phyloP scores from a whole-genome alignment of 2,329 filamentous ascomycete genomes.

The Colletotrichum sp. region DNA sequence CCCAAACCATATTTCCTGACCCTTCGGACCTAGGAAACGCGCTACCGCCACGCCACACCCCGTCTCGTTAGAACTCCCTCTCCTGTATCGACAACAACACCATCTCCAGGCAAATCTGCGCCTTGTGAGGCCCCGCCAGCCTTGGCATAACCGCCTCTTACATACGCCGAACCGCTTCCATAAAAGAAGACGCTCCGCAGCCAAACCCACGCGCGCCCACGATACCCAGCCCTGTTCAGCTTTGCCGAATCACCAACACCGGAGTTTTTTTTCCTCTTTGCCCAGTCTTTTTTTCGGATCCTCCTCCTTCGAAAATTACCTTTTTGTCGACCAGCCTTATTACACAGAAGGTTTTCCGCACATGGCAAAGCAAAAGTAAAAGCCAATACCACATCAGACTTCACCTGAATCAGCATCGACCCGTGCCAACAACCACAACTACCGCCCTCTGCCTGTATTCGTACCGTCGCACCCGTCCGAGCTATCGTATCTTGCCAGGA shows the following conservation, averaged over 20 bases:
- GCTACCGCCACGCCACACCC: slow-evolving; percentile 10
- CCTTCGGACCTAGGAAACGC: neutral
- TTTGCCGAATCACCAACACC: neutral
- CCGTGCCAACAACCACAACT: neutral
- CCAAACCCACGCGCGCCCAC: neutral
- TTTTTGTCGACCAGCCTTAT: neutral
- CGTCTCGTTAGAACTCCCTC: neutral
- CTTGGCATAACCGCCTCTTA: slow-evolving; percentile 18
- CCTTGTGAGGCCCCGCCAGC: slow-evolving; percentile 14
- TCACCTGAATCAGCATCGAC: neutral
- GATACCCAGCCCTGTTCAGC: neutral
- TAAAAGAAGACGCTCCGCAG: slow-evolving; percentile 4
- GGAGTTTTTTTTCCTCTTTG: neutral
- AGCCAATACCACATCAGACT: neutral
- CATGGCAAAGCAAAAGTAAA: neutral
- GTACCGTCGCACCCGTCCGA: neutral
- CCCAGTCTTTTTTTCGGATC: neutral
- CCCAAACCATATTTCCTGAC: neutral
- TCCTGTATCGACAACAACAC: neutral
- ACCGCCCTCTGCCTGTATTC: neutral
- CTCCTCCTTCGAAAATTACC: neutral
- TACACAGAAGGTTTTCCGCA: neutral
- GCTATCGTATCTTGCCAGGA: neutral
- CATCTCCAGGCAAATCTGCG: slow-evolving; percentile 5
- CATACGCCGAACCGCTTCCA: neutral